phyloP scores from a whole-genome alignment of 495 filamentous ascomycete species.

The Neurospora discreta region DNA sequence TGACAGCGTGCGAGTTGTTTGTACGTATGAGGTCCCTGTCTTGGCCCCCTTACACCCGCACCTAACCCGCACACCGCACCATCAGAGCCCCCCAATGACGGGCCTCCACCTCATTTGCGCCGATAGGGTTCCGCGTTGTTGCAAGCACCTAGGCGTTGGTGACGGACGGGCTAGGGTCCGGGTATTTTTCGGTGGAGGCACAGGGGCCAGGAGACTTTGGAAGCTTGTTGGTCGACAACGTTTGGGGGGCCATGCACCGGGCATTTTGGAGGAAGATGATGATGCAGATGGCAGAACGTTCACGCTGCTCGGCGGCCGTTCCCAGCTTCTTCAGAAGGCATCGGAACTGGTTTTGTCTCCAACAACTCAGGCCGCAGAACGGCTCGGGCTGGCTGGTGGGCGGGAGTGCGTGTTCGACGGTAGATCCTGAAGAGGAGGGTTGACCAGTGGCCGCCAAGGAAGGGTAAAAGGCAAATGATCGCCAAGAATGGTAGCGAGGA shows the following conservation, averaged over 20 bases:
- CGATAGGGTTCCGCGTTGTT: slow-evolving; percentile 9
- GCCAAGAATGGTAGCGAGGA: not conserved
- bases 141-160: slow-evolving; percentile 7
- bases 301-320: not conserved
- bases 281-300: not conserved
- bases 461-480: not conserved
- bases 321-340: not conserved
- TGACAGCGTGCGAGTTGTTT: not conserved
- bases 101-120: slow-evolving; percentile 14
- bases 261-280: not conserved
- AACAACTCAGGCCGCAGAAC: not conserved
- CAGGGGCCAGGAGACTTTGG: slow-evolving; percentile 10
- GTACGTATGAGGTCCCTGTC: not conserved
- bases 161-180: slow-evolving; percentile 12
- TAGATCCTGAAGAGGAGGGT: not conserved
- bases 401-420: not conserved
- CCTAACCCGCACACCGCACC: slow-evolving; percentile 5
- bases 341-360: not conserved
- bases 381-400: not conserved
- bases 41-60: not conserved
- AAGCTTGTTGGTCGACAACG: slow-evolving; percentile 4
- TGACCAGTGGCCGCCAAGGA: not conserved
- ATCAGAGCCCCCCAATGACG: slow-evolving; percentile 12
- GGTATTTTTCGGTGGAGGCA: slow-evolving; percentile 1
- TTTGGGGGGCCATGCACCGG: not conserved